Evolutionary conservation across 306 rosid species (phyloP).

Genomic region (Cicer yamashitae): DNA sequence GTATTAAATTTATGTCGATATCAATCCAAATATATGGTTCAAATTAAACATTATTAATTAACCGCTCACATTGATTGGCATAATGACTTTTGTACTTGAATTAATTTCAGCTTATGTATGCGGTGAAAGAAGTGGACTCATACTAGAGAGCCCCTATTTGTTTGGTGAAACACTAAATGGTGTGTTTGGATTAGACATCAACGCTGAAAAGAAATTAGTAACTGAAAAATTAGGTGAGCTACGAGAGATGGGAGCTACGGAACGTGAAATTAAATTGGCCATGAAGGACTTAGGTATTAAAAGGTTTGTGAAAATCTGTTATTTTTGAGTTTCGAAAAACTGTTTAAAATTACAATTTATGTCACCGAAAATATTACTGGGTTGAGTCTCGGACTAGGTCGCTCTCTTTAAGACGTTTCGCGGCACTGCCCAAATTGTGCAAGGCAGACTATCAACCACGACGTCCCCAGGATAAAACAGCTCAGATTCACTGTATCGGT

Average conservation of each 20-base stretch:
- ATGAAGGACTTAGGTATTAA: slow-evolving; percentile 74
- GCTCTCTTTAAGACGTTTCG: too few species aligned
- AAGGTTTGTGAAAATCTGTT: slow-evolving; percentile 56
- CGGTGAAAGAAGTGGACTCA: slow-evolving; percentile 75
- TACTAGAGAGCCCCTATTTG: slow-evolving; percentile 59
- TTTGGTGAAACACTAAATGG: slow-evolving; percentile 78
- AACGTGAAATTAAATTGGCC: slow-evolving; percentile 52
- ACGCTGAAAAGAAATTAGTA: slow-evolving; percentile 53
- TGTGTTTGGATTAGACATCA: slow-evolving; percentile 59
- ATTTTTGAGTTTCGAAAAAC: too few species aligned
- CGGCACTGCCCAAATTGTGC: too few species aligned
- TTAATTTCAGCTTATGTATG: slow-evolving; percentile 70
- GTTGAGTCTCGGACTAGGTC: too few species aligned
- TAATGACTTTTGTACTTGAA: neutral
- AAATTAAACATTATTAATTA: neutral
- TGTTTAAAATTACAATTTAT: too few species aligned
- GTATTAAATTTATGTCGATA: neutral
- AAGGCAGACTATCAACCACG: too few species aligned
- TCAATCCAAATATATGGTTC: too few species aligned
- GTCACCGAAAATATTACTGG: too few species aligned
- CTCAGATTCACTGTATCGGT: too few species aligned
- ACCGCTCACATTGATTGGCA: neutral
- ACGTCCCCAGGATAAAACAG: too few species aligned
- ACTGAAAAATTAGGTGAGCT: slow-evolving; percentile 53
- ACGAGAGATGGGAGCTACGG: slow-evolving; percentile 48